Evolutionary conservation across 768 basidiomycete species (phyloP).

Genomic region (Lactifluus rugatus): DNA sequence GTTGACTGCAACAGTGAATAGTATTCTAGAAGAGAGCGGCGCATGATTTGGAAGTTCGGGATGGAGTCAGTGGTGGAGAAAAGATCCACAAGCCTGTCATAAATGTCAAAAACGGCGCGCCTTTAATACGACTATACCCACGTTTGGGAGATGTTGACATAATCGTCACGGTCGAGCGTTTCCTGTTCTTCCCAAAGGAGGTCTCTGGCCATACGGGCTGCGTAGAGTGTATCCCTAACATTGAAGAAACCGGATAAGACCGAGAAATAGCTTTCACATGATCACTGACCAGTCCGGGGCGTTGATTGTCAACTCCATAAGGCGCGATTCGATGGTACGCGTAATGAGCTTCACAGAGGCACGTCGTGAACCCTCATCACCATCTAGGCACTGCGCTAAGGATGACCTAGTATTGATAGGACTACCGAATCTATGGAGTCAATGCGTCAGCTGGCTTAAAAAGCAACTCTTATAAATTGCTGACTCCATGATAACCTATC

Average conservation of each 20-base stretch:
- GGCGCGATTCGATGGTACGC: constrained; percentile 53
- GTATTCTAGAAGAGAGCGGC: constrained; percentile 71
- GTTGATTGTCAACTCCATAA: constrained; percentile 77
- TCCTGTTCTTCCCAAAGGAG: constrained; percentile 83
- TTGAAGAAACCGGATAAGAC: not conserved
- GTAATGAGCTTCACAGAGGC: constrained; percentile 84
- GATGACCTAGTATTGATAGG: constrained; percentile 71
- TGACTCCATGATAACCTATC: constrained; percentile 65
- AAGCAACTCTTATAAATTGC: constrained; percentile 21
- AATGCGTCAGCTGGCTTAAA: not conserved
- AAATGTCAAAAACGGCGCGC: constrained; percentile 3
- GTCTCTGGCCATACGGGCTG: constrained; percentile 87
- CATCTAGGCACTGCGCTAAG: constrained; percentile 67
- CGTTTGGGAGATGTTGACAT: constrained; percentile 84
- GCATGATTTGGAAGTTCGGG: constrained; percentile 49
- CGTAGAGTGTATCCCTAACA: constrained; percentile 78
- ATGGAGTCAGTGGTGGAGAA: constrained; percentile 62
- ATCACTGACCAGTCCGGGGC: constrained; percentile 80
- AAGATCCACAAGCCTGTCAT: constrained; percentile 70
- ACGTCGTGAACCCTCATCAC: constrained; percentile 56
- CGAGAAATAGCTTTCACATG: not conserved
- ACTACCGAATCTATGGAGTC: constrained; percentile 58
- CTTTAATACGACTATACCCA: constrained; percentile 32
- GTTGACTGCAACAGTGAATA: constrained; percentile 78
- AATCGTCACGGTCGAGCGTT: constrained; percentile 70